These are phyloP conservation scores for Pistacia vera DNA, from an alignment of 345 rosid genomes.

Conservation along the genomic window DNA sequence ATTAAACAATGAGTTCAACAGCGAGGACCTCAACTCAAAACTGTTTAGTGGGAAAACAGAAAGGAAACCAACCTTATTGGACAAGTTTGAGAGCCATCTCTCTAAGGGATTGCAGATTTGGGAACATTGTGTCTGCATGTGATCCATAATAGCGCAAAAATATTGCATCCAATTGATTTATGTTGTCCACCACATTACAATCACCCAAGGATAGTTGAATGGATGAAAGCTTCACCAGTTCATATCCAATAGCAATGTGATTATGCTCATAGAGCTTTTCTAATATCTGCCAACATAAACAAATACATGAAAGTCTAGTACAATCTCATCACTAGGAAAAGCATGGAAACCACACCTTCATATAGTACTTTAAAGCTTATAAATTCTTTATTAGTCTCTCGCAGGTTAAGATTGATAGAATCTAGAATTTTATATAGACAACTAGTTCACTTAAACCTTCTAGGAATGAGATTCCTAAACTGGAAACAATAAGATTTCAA, in stretches of 20 bases:
- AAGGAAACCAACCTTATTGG: constrained; percentile 4
- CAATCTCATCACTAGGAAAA: neutral
- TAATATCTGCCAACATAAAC: constrained; percentile 52
- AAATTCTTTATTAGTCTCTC: neutral
- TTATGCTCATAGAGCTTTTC: constrained; percentile 59
- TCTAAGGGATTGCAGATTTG: constrained; percentile 46
- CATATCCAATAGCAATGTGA: constrained; percentile 78
- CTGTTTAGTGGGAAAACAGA: neutral
- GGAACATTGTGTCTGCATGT: constrained; percentile 49
- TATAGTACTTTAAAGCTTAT: neutral
- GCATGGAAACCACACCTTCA: neutral
- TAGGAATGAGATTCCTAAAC: neutral
- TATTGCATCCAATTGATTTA: constrained; percentile 39
- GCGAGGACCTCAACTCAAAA: neutral
- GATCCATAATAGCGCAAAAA: constrained; percentile 59
- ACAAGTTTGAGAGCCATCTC: constrained; percentile 23
- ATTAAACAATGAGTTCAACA: neutral
- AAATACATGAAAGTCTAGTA: constrained; percentile 14
- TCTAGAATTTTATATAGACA: neutral
- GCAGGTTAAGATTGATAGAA: neutral
- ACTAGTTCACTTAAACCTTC: neutral
- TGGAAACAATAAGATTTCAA: neutral
- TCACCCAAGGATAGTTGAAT: constrained; percentile 60
- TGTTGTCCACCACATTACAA: constrained; percentile 36
- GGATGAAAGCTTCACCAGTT: constrained; percentile 75